Conservation (phyloP, 1,284 basidiomycete species). For the Moniliophthora roreri region DNA sequence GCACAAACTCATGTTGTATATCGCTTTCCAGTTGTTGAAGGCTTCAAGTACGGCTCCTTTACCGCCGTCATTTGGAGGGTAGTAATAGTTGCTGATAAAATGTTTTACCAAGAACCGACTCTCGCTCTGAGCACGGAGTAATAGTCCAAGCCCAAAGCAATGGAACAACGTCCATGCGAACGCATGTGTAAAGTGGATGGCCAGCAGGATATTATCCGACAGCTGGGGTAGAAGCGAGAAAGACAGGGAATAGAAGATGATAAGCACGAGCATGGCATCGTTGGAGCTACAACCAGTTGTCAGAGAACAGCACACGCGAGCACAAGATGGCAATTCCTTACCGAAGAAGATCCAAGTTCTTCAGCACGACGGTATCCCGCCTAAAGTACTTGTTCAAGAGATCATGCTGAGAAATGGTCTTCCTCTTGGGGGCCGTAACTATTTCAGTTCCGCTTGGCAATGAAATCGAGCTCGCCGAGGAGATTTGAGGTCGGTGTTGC, state of each 20-base stretch:
- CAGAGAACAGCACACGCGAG: conserved; percentile 7
- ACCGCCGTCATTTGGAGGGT: conserved; percentile 56
- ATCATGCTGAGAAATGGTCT: conserved; percentile 77
- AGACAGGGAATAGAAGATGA: conserved; percentile 54
- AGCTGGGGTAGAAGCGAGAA: conserved; percentile 46
- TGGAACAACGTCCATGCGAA: conserved; percentile 88
- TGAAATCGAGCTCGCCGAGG: conserved; percentile 31
- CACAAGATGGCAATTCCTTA: conserved; percentile 35
- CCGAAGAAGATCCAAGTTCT: conserved; percentile 86
- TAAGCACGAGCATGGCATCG: conserved; percentile 66
- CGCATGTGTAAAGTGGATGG: conserved; percentile 81
- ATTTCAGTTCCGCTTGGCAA: conserved; percentile 15
- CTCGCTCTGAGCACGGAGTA: conserved; percentile 84
- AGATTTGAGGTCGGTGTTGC: conserved; percentile 30
- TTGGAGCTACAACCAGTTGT: conserved; percentile 43
- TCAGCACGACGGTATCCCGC: conserved; percentile 81
- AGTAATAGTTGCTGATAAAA: conserved; percentile 91
- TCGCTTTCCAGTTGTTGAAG: conserved; percentile 92
- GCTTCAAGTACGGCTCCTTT: conserved; percentile 85
- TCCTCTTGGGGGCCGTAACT: conserved; percentile 21
- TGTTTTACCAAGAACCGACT: conserved; percentile 91
- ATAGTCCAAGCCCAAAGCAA: conserved; percentile 83
- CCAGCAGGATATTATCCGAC: conserved; percentile 34
- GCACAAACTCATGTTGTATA: conserved; percentile 90
- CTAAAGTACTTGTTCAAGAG: conserved; percentile 89